Base-by-base conservation (phyloP, 805 yeast genomes). In the Saccharomycopsis selenospora region DNA sequence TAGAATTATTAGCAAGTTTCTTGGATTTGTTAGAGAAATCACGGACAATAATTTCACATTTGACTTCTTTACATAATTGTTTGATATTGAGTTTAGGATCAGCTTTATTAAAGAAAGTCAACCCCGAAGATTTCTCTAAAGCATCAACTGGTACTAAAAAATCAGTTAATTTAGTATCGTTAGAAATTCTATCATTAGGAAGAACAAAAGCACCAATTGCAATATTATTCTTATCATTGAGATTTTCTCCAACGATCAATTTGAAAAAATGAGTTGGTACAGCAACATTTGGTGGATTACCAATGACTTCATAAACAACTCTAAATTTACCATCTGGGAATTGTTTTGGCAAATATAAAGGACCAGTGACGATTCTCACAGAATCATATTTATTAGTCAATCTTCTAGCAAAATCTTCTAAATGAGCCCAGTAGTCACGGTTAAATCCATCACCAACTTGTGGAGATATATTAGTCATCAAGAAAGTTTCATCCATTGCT, bases 361-460 rank as follows among this genome's bases (percentile, higher is more conserved):
- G 97, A 1, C 99, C 99, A 0, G 98, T 93, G 61, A 93, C 82
- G 30, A 93, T 73, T 55, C 97, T 72, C 10, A 93, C 96, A 43
- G 80, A 74, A 43, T 75, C 76, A 64, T 85, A 93, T 46, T 71
- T 70, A n/a, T 67, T 59, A 3, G 95, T 85, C 54, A 91, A 72
- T 48, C 86, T 73, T 54, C 99, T 74, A 42, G 82, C 79, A 62
- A 93, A 93, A 59, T 85, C 85, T 65, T 93, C 99, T 51, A 93
- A 79, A 63, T 89, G 96, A 0, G 98, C 95, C 99, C 99, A 93
- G 63, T 93, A 85, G 63, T 93, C 98, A 58, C 99, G 75, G 67
- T 93, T 93, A 70, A 93, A 93, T 0, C 99, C 99, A 3, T 84
- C 95, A 3, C 99, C 99, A 3, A 93, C 96, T 64, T 93, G 99